A percentile compares a stretch with the other conserved stretches of the same genome.
phyloP scores from a whole-genome alignment of 2,329 filamentous ascomycete species.

The Esteya vermicola region DNA sequence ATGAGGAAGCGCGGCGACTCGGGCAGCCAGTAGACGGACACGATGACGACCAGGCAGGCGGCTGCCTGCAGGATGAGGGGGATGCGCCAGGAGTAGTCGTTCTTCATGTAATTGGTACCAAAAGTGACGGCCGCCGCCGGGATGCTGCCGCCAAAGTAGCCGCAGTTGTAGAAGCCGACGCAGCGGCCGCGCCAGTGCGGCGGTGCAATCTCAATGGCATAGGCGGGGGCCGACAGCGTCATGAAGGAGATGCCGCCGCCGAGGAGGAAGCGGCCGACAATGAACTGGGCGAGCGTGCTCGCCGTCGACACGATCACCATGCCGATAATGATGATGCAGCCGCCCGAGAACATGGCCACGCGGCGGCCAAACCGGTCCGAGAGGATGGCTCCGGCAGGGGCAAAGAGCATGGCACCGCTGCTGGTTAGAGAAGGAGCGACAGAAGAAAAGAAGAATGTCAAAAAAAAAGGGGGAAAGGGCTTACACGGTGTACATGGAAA shows the following conservation, averaged over 20 bases:
- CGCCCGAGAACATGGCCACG: too few relatives aligned
- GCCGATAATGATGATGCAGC: too few relatives aligned
- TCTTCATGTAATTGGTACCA: slow-evolving; percentile 28
- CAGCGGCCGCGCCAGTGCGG: slow-evolving; percentile 35
- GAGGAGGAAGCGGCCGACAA: slow-evolving; percentile 13
- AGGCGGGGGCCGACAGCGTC: slow-evolving; percentile 28
- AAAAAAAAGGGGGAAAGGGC: slow-evolving; percentile 8
- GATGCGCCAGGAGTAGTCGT: slow-evolving; percentile 33
- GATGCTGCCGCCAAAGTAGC: slow-evolving; percentile 36
- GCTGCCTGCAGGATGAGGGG: slow-evolving; percentile 32
- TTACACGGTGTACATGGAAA: slow-evolving; percentile 33
- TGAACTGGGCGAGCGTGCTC: too few relatives aligned
- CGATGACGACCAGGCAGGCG: slow-evolving; percentile 25
- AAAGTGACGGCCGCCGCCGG: slow-evolving; percentile 35
- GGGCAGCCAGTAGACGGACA: too few relatives aligned
- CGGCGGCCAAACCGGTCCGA: too few relatives aligned
- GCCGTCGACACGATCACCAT: too few relatives aligned
- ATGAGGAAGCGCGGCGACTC: too few relatives aligned
- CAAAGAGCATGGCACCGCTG: slow-evolving; percentile 26
- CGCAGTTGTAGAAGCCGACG: slow-evolving; percentile 33
- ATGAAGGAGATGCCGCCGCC: slow-evolving; percentile 11
- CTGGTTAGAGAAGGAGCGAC: background rate
- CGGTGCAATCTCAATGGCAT: slow-evolving; percentile 31
- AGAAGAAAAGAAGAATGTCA: too few relatives aligned
- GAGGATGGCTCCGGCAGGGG: slow-evolving; percentile 28